Evolutionary conservation across 305 asterid genomes (phyloP).

Genomic region (Salvia sclarea): DNA sequence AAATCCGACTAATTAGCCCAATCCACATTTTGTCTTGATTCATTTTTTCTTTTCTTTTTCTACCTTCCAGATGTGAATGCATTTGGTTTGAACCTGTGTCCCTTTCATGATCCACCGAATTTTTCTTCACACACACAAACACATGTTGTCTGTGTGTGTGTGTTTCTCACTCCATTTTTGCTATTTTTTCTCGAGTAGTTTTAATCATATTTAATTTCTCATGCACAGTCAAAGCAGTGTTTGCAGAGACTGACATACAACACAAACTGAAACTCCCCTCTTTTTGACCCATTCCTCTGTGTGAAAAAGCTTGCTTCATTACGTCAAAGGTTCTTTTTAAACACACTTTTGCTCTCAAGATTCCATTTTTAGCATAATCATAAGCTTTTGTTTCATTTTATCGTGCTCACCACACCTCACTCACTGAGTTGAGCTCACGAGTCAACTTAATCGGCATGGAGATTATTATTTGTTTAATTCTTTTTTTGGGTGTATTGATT

Average conservation of each 20-base stretch:
- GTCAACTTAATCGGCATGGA: constrained; percentile 22
- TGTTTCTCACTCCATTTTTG: not conserved
- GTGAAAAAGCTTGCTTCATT: constrained; percentile 28
- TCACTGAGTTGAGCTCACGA: constrained; percentile 32
- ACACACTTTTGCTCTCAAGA: constrained; percentile 27
- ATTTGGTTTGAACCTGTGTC: not conserved
- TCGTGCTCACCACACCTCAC: constrained; percentile 24
- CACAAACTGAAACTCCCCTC: constrained; percentile 15
- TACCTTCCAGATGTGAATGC: not conserved
- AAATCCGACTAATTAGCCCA: not conserved
- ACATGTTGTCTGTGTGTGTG: constrained; percentile 16
- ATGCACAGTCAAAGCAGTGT: constrained; percentile 35
- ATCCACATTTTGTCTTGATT: not conserved
- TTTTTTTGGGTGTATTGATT: not conserved
- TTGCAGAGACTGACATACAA: constrained; percentile 37
- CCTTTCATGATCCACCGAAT: constrained; percentile 21
- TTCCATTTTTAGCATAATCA: constrained; percentile 22
- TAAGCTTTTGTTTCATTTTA: constrained; percentile 19
- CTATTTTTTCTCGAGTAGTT: not conserved
- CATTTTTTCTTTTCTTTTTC: not conserved
- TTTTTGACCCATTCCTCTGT: constrained; percentile 37
- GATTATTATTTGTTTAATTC: not conserved
- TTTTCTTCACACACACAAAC: constrained; percentile 5
- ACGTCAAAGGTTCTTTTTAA: constrained; percentile 37
- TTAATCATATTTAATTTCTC: constrained; percentile 2